Percentiles rank a stretch among this genome's conserved stretches.
These are phyloP conservation scores for Candida corydali DNA, from an alignment of 805 yeast genomes.

Conservation along the genomic window DNA sequence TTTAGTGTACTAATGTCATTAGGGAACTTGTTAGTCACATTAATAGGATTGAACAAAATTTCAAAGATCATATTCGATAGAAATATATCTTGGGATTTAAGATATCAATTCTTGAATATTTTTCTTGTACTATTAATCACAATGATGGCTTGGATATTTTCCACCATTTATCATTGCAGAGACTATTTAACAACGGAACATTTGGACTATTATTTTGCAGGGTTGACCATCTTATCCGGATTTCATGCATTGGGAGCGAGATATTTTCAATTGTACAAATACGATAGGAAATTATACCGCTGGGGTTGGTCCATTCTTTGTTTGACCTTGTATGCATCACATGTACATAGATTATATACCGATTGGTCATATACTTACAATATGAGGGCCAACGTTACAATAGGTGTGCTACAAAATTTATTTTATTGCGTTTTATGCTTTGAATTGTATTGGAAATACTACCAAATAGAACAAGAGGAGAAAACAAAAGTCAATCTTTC, in stretches of 20 bases:
- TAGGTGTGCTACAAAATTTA: conserved; percentile 74
- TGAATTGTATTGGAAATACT: conserved; percentile 28
- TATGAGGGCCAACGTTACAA: conserved; percentile 80
- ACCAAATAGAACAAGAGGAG: conserved; percentile 17
- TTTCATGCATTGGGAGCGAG: conserved; percentile 66
- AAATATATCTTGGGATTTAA: conserved; percentile 7
- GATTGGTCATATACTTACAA: conserved; percentile 93
- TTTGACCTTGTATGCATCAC: conserved; percentile 51
- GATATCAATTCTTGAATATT: conserved; percentile 25
- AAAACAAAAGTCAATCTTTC: conserved; percentile 5
- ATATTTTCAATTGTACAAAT: conserved; percentile 52
- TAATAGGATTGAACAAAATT: conserved; percentile 37
- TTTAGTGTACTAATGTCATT: conserved; percentile 78
- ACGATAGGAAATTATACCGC: conserved; percentile 20
- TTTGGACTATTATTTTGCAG: conserved; percentile 90
- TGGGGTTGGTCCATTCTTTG: conserved; percentile 38
- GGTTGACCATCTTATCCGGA: conserved; percentile 78
- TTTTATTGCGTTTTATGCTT: conserved; percentile 26
- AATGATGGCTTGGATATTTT: conserved; percentile 83
- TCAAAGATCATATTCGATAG: conserved; percentile 1
- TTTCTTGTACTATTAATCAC: conserved; percentile 57
- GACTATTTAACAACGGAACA: conserved; percentile 79
- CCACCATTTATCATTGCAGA: conserved; percentile 83
- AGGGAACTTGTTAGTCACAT: conserved; percentile 46
- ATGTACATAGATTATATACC: conserved; percentile 57